phyloP scores from a whole-genome alignment of 2,329 filamentous ascomycete genomes.

The Hypoxylon sp. region DNA sequence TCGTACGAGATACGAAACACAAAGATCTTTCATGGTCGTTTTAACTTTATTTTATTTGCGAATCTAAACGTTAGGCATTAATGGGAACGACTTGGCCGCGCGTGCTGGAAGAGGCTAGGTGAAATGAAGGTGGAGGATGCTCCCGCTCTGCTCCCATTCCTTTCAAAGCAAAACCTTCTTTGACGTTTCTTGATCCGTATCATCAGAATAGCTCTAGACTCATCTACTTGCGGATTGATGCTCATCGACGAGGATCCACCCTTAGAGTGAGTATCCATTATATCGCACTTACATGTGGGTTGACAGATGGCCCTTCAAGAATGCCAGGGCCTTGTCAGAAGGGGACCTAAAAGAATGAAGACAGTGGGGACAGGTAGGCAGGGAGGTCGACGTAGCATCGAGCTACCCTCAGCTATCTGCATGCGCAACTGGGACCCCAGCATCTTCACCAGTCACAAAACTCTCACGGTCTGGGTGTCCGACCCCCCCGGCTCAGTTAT shows the following conservation, averaged over 20 bases:
- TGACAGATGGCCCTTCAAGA: conserved; percentile 20
- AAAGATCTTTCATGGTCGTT: conserved; percentile 23
- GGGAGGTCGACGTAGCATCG: conserved; percentile 37
- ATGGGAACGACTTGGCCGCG: conserved; percentile 28
- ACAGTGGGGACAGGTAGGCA: conserved; percentile 20
- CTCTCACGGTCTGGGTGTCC: conserved; percentile 20
- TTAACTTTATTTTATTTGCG: conserved; percentile 32
- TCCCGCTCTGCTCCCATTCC: conserved; percentile 5
- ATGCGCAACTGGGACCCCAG: conserved; percentile 27
- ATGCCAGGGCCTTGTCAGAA: conserved; percentile 39
- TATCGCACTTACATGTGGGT: conserved; percentile 11
- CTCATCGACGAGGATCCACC: conserved; percentile 8
- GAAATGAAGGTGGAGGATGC: conserved; percentile 15
- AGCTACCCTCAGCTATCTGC: conserved; percentile 39
- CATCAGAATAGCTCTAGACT: conserved; percentile 17
- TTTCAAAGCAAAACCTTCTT: conserved; percentile 29
- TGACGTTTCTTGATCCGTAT: conserved; percentile 1
- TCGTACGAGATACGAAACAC: conserved; percentile 29
- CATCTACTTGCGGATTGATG: conserved; percentile 9
- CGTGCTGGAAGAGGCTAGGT: conserved; percentile 14
- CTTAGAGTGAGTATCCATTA: conserved; percentile 7
- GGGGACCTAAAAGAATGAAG: conserved; percentile 30
- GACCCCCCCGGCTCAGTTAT: conserved; percentile 19
- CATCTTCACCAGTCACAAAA: conserved; percentile 26
- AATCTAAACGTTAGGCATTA: conserved; percentile 17